Percentiles rank a stretch among this genome's conserved stretches.
Evolutionary conservation across 2,329 filamentous ascomycete species (phyloP).

Genomic region (Neofusicoccum cordaticola): DNA sequence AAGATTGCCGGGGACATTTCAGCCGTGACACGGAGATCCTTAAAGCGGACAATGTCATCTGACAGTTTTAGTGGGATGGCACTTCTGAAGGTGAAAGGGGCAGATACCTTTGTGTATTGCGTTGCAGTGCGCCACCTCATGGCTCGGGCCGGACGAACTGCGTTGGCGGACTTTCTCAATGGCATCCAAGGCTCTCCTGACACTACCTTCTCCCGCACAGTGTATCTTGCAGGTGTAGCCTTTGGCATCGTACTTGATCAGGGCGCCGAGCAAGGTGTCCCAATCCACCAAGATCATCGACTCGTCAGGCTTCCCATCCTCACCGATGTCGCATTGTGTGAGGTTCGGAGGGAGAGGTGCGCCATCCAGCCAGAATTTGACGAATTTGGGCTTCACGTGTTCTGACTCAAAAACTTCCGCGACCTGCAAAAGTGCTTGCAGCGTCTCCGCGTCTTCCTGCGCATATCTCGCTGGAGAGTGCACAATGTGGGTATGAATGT

Average conservation of each 20-base stretch:
- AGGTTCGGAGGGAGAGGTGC: conserved; percentile 31
- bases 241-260: conserved; percentile 29
- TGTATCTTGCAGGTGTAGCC: conserved; percentile 37
- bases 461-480: too few relatives aligned
- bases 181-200: conserved; percentile 30
- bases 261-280: conserved; percentile 23
- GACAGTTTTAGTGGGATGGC: too few relatives aligned
- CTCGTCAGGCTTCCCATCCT: conserved; percentile 26
- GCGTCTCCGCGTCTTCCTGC: background rate
- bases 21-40: conserved; percentile 30
- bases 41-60: conserved; percentile 30
- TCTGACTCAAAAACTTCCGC: conserved; percentile 26
- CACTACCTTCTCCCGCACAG: conserved; percentile 30
- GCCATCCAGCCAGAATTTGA: conserved; percentile 37
- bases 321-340: conserved; percentile 28
- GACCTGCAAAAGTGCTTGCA: conserved; percentile 23
- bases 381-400: conserved; percentile 32
- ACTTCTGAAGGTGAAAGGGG: too few relatives aligned
- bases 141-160: conserved; percentile 28
- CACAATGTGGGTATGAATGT: too few relatives aligned
- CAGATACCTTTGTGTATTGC: conserved; percentile 22
- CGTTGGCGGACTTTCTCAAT: conserved; percentile 27
- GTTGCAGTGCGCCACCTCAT: conserved; percentile 28
- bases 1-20: conserved; percentile 34
- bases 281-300: conserved; percentile 22